Evolutionary conservation across 345 rosid species (phyloP).

Genomic region (Bruguiera sexangula): DNA sequence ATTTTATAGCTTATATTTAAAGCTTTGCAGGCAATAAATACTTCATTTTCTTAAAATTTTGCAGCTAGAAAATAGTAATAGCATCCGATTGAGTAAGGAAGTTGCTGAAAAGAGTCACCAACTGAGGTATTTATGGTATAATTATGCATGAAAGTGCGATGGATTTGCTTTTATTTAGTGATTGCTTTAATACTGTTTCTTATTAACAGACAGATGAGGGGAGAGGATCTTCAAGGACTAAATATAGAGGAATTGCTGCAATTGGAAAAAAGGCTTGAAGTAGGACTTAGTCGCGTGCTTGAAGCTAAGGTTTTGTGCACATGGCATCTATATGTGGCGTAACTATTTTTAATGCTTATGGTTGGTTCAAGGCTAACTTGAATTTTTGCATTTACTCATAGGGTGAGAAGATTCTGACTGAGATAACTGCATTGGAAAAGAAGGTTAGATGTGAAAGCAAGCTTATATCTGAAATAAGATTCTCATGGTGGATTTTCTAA

Average conservation of each 20-base stretch:
- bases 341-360: neutral
- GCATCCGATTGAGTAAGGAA: slow-evolving; percentile 46
- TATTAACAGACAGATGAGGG: slow-evolving; percentile 22
- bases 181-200: neutral
- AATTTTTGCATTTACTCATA: neutral
- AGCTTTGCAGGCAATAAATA: no score
- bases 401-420: slow-evolving; percentile 43
- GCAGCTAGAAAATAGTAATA: slow-evolving; percentile 47
- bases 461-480: neutral
- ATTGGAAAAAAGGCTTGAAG: slow-evolving; percentile 21
- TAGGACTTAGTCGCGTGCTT: slow-evolving; percentile 16
- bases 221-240: slow-evolving; percentile 27
- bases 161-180: neutral
- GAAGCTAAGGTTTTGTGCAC: slow-evolving; percentile 15
- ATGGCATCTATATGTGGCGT: neutral
- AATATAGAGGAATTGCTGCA: slow-evolving; percentile 21
- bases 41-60: neutral
- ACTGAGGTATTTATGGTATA: slow-evolving; percentile 34
- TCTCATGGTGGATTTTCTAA: neutral
- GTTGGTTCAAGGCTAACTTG: neutral
- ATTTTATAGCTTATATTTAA: neutral
- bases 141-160: neutral
- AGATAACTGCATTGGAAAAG: slow-evolving; percentile 45
- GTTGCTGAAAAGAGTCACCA: slow-evolving; percentile 48
- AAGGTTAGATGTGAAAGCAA: slow-evolving; percentile 35